Conservation (phyloP, 2,329 filamentous ascomycete genomes). For the Pseudogymnoascus sp. region DNA sequence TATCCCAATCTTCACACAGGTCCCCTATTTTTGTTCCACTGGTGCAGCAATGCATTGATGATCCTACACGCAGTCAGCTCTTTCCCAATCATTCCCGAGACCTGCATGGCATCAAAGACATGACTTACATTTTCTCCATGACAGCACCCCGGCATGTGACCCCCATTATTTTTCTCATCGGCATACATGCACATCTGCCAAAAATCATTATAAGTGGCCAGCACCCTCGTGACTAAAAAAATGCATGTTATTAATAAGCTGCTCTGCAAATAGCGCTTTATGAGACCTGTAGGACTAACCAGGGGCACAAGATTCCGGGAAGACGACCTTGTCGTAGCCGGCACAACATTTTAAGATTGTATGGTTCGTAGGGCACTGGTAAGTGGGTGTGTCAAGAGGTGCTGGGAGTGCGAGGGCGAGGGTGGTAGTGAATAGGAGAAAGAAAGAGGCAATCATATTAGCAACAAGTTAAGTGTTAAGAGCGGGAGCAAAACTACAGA, state of each 20-base stretch:
- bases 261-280: not conserved
- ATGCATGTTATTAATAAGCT: not conserved
- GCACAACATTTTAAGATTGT: not conserved
- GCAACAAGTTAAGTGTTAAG: not conserved
- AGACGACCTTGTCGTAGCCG: not conserved
- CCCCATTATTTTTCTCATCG: not conserved
- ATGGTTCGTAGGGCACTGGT: not conserved
- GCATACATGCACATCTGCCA: not conserved
- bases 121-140: slow-evolving; percentile 5
- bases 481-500: not conserved
- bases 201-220: not conserved
- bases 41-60: not conserved
- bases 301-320: not conserved
- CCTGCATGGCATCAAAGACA: not conserved
- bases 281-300: not conserved
- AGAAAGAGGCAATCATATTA: not conserved
- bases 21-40: not conserved
- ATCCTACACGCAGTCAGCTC: not conserved
- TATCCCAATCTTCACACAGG: not conserved
- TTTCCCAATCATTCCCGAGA: not conserved
- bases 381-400: not conserved
- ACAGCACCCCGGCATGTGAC: not conserved
- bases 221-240: not conserved
- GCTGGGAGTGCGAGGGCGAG: not conserved
- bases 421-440: not conserved